These are phyloP conservation scores for Saitoella complicata DNA, from an alignment of 805 yeast species.

Conservation along the genomic window DNA sequence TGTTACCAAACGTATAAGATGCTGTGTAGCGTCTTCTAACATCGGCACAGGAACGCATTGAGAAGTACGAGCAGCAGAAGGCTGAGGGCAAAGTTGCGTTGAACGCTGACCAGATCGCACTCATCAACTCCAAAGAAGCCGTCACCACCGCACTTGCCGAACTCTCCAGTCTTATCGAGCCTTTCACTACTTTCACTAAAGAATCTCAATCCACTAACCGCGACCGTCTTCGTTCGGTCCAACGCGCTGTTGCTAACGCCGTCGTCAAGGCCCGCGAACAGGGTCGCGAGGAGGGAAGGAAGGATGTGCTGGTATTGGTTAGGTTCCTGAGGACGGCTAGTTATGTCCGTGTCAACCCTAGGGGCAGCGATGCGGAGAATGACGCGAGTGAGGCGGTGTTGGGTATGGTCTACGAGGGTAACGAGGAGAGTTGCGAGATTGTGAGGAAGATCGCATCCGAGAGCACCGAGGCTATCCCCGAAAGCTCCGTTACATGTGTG, in stretches of 20 bases:
- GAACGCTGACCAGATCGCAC: slow-evolving; percentile 22
- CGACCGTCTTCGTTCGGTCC: too few species aligned
- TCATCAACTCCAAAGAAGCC: slow-evolving; percentile 19
- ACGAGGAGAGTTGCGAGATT: slow-evolving; percentile 20
- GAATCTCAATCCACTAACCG: slow-evolving; percentile 2
- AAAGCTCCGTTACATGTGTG: slow-evolving; percentile 10
- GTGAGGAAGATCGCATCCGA: slow-evolving; percentile 18
- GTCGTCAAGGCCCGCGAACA: slow-evolving; percentile 5
- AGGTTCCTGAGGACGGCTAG: slow-evolving; percentile 22
- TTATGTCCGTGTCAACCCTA: slow-evolving; percentile 17
- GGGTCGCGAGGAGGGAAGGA: slow-evolving; percentile 11
- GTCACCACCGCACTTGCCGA: slow-evolving; percentile 24
- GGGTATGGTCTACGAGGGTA: slow-evolving; percentile 19
- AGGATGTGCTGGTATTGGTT: slow-evolving; percentile 13
- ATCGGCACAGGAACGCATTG: slow-evolving; percentile 15
- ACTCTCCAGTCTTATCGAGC: slow-evolving; percentile 16
- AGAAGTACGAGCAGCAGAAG: slow-evolving; percentile 20
- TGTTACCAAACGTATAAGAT: too few species aligned
- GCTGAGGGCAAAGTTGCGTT: slow-evolving; percentile 16
- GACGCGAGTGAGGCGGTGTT: slow-evolving; percentile 19
- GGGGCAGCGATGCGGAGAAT: slow-evolving; percentile 11
- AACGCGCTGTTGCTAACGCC: slow-evolving; percentile 6
- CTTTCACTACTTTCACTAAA: slow-evolving; percentile 13
- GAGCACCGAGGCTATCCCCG: slow-evolving; percentile 15
- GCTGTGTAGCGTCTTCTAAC: background rate